Conservation (phyloP, 2,329 filamentous ascomycete species). For the Paraphaeosphaeria sporulosa region DNA sequence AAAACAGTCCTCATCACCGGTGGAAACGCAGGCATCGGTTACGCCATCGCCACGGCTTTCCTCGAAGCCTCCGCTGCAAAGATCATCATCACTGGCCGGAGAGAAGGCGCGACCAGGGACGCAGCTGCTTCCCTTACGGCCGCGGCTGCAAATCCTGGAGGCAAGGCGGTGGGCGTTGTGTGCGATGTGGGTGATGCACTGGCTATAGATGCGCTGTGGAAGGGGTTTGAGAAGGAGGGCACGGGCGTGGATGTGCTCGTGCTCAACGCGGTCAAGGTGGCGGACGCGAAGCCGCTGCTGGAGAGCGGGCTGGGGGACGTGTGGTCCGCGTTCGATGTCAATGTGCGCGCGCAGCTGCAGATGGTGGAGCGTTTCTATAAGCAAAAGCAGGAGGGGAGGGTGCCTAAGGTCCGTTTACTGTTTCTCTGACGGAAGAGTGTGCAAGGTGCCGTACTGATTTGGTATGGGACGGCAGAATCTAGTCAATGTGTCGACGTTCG, state of each 20-base stretch:
- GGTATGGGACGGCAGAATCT: background rate
- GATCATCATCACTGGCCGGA: constrained; percentile 12
- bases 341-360: constrained; percentile 4
- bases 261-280: constrained; percentile 8
- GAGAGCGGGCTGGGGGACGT: background rate
- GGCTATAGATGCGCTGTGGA: constrained; percentile 11
- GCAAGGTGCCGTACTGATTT: background rate
- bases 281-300: background rate
- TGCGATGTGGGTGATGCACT: constrained; percentile 3
- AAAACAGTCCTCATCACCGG: constrained; percentile 43
- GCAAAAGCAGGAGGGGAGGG: background rate
- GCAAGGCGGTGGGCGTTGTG: background rate
- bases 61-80: constrained; percentile 9
- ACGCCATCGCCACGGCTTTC: constrained; percentile 7
- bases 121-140: constrained; percentile 2
- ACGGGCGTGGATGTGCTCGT: background rate
- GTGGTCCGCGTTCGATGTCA: constrained; percentile 1
- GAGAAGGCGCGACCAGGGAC: background rate
- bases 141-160: background rate
- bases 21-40: constrained; percentile 9
- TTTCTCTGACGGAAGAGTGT: too few relatives aligned
- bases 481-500: constrained; percentile 1
- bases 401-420: background rate
- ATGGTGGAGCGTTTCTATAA: constrained; percentile 1
- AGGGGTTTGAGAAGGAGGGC: background rate